Conservation (phyloP, 768 basidiomycete genomes). For the Pisolithus microcarpus region DNA sequence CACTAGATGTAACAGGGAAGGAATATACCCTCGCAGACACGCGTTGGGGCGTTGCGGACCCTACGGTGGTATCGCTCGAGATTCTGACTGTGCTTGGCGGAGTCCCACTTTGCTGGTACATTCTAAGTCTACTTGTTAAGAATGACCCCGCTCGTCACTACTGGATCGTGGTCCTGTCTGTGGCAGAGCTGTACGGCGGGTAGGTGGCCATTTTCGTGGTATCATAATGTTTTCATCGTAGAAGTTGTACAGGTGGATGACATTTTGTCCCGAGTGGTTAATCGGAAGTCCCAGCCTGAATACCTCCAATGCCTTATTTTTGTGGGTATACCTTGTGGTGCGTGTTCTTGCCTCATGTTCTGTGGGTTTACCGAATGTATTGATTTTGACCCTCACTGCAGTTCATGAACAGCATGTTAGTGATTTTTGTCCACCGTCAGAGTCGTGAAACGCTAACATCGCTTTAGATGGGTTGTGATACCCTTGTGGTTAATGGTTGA, state of each 20-base stretch:
- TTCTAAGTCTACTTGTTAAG: conserved; percentile 56
- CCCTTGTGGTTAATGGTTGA: conserved; percentile 73
- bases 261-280: conserved; percentile 83
- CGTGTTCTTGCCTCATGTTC: conserved; percentile 21
- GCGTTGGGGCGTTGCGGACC: conserved; percentile 76
- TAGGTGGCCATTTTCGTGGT: conserved; percentile 22
- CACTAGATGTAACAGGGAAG: conserved; percentile 45
- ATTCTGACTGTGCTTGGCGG: conserved; percentile 71
- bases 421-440: conserved; percentile 2
- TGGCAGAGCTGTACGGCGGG: conserved; percentile 75
- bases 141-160: conserved; percentile 52
- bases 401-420: conserved; percentile 80
- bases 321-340: conserved; percentile 80
- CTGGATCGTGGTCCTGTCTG: conserved; percentile 75
- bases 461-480: conserved; percentile 66
- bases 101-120: conserved; percentile 67
- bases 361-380: background rate
- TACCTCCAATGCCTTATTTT: conserved; percentile 59
- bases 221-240: background rate
- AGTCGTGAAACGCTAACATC: background rate
- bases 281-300: conserved; percentile 65
- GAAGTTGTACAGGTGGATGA: conserved; percentile 61
- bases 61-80: conserved; percentile 77
- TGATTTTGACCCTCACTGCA: conserved; percentile 19
- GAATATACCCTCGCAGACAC: conserved; percentile 77